Conservation (phyloP, 768 basidiomycete species). For the Suillus brevipes region DNA sequence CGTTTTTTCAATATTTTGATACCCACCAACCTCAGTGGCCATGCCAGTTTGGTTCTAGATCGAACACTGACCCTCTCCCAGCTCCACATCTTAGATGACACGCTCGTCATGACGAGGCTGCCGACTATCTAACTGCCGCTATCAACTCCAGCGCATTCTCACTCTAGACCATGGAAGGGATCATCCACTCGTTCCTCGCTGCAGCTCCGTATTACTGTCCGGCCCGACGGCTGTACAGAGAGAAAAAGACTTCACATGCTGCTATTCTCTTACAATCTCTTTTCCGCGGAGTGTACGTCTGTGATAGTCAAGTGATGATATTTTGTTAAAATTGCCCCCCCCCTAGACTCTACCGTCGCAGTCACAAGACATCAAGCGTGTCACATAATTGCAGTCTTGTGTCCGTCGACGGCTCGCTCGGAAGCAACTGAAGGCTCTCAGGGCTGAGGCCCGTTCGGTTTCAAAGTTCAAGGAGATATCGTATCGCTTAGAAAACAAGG, state of each 20-base stretch:
- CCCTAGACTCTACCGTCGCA: conserved; percentile 53
- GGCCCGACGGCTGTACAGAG: conserved; percentile 60
- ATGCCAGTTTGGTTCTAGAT: no score
- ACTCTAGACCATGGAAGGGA: no score
- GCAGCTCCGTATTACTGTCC: no score
- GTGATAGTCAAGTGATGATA: conserved; percentile 6
- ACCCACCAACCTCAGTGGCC: no score
- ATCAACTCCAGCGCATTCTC: no score
- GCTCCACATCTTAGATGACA: no score
- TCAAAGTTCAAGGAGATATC: conserved; percentile 99
- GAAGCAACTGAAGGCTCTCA: conserved; percentile 80
- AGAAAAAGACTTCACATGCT: conserved; percentile 57
- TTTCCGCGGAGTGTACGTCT: conserved; percentile 82
- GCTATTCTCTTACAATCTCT: conserved; percentile 79
- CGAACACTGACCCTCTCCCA: no score
- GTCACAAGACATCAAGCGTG: conserved; percentile 65
- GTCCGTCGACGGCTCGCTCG: conserved; percentile 86
- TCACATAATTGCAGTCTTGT: conserved; percentile 90
- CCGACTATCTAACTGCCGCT: no score
- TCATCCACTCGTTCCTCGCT: no score
- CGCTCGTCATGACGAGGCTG: no score
- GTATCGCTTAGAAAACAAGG: conserved; percentile 97
- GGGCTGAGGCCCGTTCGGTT: conserved; percentile 92
- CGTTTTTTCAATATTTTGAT: no score
- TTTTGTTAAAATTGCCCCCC: conserved; percentile 12